A percentile compares a stretch with the other conserved stretches of the same genome.
Conservation (phyloP, 2,329 filamentous ascomycete species). For the Chaetomiaceae sp. region DNA sequence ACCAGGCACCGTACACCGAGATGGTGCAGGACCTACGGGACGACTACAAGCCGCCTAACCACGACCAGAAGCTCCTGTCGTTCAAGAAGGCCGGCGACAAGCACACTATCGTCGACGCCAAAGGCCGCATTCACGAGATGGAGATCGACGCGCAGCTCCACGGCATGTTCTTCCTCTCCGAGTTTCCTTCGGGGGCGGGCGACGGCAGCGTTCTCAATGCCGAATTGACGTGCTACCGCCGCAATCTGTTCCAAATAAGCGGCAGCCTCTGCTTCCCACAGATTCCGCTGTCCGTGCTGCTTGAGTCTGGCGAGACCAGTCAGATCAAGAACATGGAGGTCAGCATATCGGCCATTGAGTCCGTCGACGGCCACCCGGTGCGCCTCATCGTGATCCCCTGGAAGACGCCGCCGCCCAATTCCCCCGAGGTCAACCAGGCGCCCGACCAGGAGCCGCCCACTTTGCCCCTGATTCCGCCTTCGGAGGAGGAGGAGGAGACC, state of each 20-base stretch:
- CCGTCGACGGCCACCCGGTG: slow-evolving; percentile 84
- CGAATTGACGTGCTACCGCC: slow-evolving; percentile 90
- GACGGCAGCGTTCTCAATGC: slow-evolving; percentile 58
- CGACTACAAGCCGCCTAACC: slow-evolving; percentile 52
- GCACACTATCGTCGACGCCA: slow-evolving; percentile 53
- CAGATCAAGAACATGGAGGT: slow-evolving; percentile 79
- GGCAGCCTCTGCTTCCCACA: slow-evolving; percentile 41
- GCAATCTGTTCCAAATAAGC: slow-evolving; percentile 94
- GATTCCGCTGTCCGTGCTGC: slow-evolving; percentile 71
- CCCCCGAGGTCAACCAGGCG: slow-evolving; percentile 56
- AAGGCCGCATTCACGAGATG: slow-evolving; percentile 55
- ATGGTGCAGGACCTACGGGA: slow-evolving; percentile 56
- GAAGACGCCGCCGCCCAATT: slow-evolving; percentile 86
- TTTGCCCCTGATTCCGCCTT: slow-evolving; percentile 65
- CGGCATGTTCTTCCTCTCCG: slow-evolving; percentile 84
- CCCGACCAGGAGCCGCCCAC: slow-evolving; percentile 80
- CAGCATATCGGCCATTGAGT: slow-evolving; percentile 86
- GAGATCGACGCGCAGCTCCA: slow-evolving; percentile 68
- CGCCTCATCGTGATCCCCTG: slow-evolving; percentile 95
- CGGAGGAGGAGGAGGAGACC: slow-evolving; percentile 50
- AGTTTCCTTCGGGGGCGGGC: slow-evolving; percentile 60
- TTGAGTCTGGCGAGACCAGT: slow-evolving; percentile 76
- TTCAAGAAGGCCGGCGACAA: slow-evolving; percentile 54
- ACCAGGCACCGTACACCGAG: slow-evolving; percentile 50
- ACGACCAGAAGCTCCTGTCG: slow-evolving; percentile 55